phyloP scores from a whole-genome alignment of 1,284 basidiomycete species.

The Marasmius tenuissimus region DNA sequence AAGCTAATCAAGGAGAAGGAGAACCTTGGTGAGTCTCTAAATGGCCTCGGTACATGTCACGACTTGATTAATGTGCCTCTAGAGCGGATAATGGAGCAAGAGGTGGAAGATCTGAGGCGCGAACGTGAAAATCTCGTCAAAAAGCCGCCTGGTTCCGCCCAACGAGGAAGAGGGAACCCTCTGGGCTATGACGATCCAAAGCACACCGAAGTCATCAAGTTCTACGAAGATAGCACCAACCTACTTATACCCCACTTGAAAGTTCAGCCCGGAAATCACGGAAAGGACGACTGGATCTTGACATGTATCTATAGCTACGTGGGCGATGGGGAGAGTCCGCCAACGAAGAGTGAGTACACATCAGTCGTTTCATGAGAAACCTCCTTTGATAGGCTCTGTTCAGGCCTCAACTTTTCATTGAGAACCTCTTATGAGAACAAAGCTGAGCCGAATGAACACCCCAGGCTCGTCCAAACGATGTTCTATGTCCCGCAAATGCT shows the following conservation, averaged over 20 bases:
- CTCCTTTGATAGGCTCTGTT: not conserved
- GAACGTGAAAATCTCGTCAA: slow-evolving; percentile 50
- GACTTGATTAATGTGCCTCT: slow-evolving; percentile 1
- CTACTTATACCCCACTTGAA: slow-evolving; percentile 53
- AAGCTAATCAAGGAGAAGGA: slow-evolving; percentile 44
- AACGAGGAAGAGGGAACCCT: slow-evolving; percentile 29
- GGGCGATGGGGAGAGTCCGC: slow-evolving; percentile 31
- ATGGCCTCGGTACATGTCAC: not conserved
- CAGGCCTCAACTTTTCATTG: slow-evolving; percentile 63
- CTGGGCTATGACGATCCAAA: slow-evolving; percentile 49
- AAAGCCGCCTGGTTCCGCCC: slow-evolving; percentile 28
- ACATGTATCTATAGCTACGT: slow-evolving; percentile 53
- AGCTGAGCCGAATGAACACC: slow-evolving; percentile 22
- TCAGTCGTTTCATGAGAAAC: not conserved
- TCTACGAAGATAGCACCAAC: slow-evolving; percentile 65
- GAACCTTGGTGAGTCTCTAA: slow-evolving; percentile 40
- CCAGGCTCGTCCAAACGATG: slow-evolving; percentile 42
- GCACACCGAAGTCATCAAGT: slow-evolving; percentile 46
- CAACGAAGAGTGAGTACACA: slow-evolving; percentile 34
- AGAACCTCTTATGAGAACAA: slow-evolving; percentile 43
- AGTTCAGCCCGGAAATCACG: slow-evolving; percentile 32
- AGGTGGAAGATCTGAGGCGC: slow-evolving; percentile 49
- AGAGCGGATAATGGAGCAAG: slow-evolving; percentile 50
- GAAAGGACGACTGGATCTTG: slow-evolving; percentile 45
- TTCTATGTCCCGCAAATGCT: slow-evolving; percentile 65